Conservation (phyloP, 257 asterid species). For the Nemophila menziesii region DNA sequence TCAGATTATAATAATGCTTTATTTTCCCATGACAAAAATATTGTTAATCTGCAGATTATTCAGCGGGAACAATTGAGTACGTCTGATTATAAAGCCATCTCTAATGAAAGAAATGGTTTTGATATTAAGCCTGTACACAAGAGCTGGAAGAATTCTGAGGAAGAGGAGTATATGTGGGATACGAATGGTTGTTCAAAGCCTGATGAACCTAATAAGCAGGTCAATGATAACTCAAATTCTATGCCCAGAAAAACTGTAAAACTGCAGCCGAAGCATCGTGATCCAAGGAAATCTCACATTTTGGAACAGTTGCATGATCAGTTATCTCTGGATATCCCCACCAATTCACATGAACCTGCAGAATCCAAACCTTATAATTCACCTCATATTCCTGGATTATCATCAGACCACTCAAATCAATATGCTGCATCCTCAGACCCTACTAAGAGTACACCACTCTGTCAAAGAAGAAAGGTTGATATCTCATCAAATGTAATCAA, state of each 20-base stretch:
- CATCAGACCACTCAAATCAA: conserved; percentile 36
- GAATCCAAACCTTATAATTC: conserved; percentile 12
- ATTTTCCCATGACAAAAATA: background rate
- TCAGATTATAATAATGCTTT: background rate
- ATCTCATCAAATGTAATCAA: conserved; percentile 22
- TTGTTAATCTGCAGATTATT: conserved; percentile 30
- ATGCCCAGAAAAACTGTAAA: conserved; percentile 28
- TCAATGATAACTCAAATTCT: conserved; percentile 24
- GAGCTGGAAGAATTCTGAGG: conserved; percentile 85
- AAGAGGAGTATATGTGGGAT: conserved; percentile 79
- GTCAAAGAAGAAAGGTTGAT: conserved; percentile 28
- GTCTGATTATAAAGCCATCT: conserved; percentile 16
- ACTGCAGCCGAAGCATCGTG: conserved; percentile 34
- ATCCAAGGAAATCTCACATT: conserved; percentile 46
- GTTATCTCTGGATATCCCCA: conserved; percentile 27
- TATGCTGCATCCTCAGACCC: conserved; percentile 12
- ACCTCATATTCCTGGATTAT: conserved; percentile 23
- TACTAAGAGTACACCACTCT: conserved; percentile 3
- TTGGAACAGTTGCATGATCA: conserved; percentile 19
- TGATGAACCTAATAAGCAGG: conserved; percentile 40
- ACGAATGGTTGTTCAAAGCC: conserved; percentile 46
- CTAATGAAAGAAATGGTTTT: conserved; percentile 47
- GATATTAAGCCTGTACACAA: conserved; percentile 39
- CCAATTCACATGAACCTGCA: conserved; percentile 22
- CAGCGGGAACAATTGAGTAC: conserved; percentile 13